A percentile compares a stretch with the other conserved stretches of the same genome.
phyloP scores from a whole-genome alignment of 169 alveolate species.

The Cryptosporidium tyzzeri region DNA sequence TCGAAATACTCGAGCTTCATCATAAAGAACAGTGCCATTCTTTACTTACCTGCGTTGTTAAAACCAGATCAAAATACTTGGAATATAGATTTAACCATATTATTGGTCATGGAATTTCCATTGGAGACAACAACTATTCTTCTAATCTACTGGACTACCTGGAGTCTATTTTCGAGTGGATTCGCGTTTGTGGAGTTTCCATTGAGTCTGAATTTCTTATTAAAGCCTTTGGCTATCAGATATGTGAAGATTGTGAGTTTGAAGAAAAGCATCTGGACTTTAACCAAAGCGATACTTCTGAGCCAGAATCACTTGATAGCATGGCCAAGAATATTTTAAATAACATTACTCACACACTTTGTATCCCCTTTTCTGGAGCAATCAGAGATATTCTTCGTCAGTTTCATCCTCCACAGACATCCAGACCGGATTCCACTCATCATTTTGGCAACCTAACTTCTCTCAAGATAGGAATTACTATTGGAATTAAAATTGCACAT shows the following conservation, averaged over 20 bases:
- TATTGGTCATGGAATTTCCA: constrained; percentile 45
- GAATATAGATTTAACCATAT: constrained; percentile 62
- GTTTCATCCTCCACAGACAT: constrained; percentile 64
- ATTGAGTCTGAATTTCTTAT: constrained; percentile 42
- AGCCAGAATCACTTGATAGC: not conserved
- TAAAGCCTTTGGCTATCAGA: constrained; percentile 20
- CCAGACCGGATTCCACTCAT: constrained; percentile 49
- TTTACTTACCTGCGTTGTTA: not conserved
- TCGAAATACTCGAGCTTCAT: constrained; percentile 19
- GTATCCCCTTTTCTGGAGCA: constrained; percentile 59
- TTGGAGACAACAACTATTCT: constrained; percentile 6
- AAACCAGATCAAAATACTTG: constrained; percentile 51
- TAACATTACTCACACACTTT: constrained; percentile 25
- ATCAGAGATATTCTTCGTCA: constrained; percentile 67
- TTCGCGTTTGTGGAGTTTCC: constrained; percentile 56
- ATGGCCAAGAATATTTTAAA: constrained; percentile 39
- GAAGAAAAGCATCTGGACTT: constrained; percentile 12
- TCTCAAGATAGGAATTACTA: constrained; percentile 55
- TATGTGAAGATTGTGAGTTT: constrained; percentile 24
- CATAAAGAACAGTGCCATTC: constrained; percentile 39
- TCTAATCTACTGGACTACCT: constrained; percentile 47
- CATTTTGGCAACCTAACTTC: constrained; percentile 62
- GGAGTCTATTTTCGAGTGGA: constrained; percentile 60
- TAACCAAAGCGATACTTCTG: not conserved
- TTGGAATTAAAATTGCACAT: constrained; percentile 67